Conservation (phyloP, 2,329 filamentous ascomycete species). For the Botrytis squamosa region DNA sequence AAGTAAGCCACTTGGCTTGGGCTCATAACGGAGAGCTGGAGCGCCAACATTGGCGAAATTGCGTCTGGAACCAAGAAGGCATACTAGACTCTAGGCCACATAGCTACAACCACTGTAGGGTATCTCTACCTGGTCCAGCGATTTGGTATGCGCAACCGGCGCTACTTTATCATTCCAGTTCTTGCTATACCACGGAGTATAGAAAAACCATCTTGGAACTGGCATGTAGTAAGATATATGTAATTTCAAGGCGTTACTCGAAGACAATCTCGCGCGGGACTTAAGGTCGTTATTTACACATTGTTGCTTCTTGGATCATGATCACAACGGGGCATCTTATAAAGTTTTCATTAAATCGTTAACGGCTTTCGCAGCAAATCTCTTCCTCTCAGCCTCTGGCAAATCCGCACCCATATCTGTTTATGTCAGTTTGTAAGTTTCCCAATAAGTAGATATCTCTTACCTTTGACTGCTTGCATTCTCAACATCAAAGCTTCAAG, state of each 20-base stretch:
- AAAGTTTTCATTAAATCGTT: constrained; percentile 59
- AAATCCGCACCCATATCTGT: constrained; percentile 59
- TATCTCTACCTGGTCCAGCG: not conserved
- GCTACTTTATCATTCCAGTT: not conserved
- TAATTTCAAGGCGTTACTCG: not conserved
- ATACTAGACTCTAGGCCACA: not conserved
- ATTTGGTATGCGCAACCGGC: not conserved
- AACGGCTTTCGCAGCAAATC: constrained; percentile 60
- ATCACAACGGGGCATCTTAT: constrained; percentile 15
- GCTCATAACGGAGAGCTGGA: not conserved
- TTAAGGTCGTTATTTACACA: not conserved
- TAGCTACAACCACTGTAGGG: not conserved
- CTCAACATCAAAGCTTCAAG: constrained; percentile 64
- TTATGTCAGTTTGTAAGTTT: constrained; percentile 23
- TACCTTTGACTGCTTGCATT: constrained; percentile 54
- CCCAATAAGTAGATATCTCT: not conserved
- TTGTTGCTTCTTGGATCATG: not conserved
- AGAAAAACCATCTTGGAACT: not conserved
- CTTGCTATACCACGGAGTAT: not conserved
- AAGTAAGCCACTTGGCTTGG: not conserved
- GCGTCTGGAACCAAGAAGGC: not conserved
- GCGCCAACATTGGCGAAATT: not conserved
- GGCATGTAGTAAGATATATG: not conserved
- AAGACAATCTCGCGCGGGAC: not conserved
- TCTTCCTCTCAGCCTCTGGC: constrained; percentile 59